These are phyloP conservation scores for Xylaria sp. DNA, from an alignment of 2,329 filamentous ascomycete genomes.

Conservation along the genomic window DNA sequence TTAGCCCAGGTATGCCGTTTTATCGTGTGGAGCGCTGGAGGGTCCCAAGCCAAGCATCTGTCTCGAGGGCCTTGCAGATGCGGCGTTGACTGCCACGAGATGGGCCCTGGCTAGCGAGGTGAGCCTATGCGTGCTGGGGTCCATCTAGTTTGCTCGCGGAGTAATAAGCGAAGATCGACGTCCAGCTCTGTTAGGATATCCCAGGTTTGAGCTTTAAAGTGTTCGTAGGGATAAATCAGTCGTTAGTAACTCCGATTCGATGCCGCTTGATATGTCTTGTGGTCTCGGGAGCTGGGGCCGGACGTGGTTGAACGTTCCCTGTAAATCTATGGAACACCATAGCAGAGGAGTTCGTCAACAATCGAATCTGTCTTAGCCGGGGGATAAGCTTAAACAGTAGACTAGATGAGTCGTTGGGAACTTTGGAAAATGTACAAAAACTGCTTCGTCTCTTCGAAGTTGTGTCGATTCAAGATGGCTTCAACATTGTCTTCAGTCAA, in stretches of 20 bases:
- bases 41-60: constrained; percentile 40
- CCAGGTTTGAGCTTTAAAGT: constrained; percentile 49
- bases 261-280: constrained; percentile 35
- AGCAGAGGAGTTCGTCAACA: constrained; percentile 35
- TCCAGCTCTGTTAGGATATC: constrained; percentile 51
- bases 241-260: constrained; percentile 50
- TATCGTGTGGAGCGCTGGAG: constrained; percentile 39
- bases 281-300: constrained; percentile 36
- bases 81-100: constrained; percentile 45
- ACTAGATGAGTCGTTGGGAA: constrained; percentile 36
- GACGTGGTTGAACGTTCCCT: constrained; percentile 36
- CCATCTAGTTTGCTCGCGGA: constrained; percentile 40
- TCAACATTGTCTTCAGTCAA: constrained; percentile 37
- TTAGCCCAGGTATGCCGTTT: constrained; percentile 26
- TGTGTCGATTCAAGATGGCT: constrained; percentile 41
- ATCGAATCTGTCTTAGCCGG: constrained; percentile 43
- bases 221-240: constrained; percentile 40
- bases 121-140: constrained; percentile 34
- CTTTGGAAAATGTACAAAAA: constrained; percentile 46
- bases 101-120: constrained; percentile 37
- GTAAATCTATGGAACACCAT: constrained; percentile 40
- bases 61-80: constrained; percentile 42
- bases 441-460: constrained; percentile 44
- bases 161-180: constrained; percentile 42
- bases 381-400: constrained; percentile 39